Percentiles rank a stretch among this genome's conserved stretches.
Conservation (phyloP, 1,284 basidiomycete genomes). For the Ganoderma meredithae region DNA sequence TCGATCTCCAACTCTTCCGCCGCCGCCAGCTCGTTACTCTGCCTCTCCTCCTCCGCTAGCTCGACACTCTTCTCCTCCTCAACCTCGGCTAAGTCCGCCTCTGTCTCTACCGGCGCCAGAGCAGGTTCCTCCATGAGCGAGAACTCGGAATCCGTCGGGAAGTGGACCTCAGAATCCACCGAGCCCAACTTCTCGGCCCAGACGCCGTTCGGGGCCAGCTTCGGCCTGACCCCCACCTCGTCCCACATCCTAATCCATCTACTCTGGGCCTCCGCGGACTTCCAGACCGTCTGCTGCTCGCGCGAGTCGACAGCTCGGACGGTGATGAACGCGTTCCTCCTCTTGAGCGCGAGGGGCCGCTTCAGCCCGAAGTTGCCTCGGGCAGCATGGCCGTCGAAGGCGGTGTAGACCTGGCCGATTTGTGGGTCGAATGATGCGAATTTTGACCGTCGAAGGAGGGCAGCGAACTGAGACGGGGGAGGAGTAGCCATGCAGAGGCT, state of each 20-base stretch:
- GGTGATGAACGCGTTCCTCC: constrained; percentile 65
- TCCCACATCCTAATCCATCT: constrained; percentile 70
- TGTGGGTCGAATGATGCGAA: constrained; percentile 79
- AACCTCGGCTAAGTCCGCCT: constrained; percentile 32
- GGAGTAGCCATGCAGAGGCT: constrained; percentile 43
- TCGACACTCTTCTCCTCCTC: not conserved
- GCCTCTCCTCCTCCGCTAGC: not conserved
- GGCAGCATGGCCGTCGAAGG: constrained; percentile 69
- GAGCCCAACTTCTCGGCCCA: constrained; percentile 24
- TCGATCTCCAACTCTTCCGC: constrained; percentile 49
- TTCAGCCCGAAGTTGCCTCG: constrained; percentile 85
- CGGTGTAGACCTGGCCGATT: constrained; percentile 76
- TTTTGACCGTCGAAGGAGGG: constrained; percentile 76
- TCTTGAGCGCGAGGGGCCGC: constrained; percentile 70
- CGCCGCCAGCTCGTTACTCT: not conserved
- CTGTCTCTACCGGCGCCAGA: constrained; percentile 23
- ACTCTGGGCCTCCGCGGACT: constrained; percentile 65
- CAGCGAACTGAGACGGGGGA: constrained; percentile 68
- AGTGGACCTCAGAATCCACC: constrained; percentile 48
- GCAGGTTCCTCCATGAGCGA: constrained; percentile 24
- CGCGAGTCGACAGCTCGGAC: constrained; percentile 68
- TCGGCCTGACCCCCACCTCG: constrained; percentile 62
- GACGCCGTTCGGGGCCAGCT: constrained; percentile 9
- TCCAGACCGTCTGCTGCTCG: constrained; percentile 81
- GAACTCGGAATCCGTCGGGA: constrained; percentile 61